Evolutionary conservation across 1,139 yeast species (phyloP), one percentile per base, ranked within the genome.

Genomic region (Geotrichum candidum): DNA sequence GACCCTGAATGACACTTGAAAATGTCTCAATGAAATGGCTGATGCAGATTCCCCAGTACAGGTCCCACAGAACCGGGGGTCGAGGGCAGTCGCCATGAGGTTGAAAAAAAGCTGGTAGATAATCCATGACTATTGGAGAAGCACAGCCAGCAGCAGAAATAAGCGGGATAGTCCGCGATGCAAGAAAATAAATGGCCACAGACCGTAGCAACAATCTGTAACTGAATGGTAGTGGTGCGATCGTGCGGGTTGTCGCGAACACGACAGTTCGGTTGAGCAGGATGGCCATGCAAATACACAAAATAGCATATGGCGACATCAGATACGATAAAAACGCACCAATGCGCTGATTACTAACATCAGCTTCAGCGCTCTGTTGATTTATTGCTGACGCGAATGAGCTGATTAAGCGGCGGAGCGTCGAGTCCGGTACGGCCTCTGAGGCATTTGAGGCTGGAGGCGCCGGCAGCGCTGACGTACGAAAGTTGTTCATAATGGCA

Each of bases 1-100:
- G 74, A 7, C 89, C 90, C 61, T 81, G 80, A 2, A 86, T 78
- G 23, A 84, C 84, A 7, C 88, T 80, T 1, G 85, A 77, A 66
- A 88, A 86, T 0, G 90, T 85, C 71, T 88, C 94, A n/a, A 85
- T 75, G 64, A 86, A 84, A 68, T 85, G 84, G 72, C 86, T 85
- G 27, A 82, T 72, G 69, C 94, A 87, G 61, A 85, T 77, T 0
- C 84, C 76, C 58, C 86, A 70, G 67, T 84, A 88, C 3, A 86
- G 77, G 2, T 87, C 85, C 86, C 90, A 86, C 59, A 85, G 79
- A 65, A 87, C 77, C 23, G 63, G 57, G 15, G 56, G 61, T 2
- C 61, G 54, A 1, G 71, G 69, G 51, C 66, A 63, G 33, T 63
- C 62, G 5, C 22, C 48, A 3, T 15, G n/a, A n/a, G n/a, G 5